Evolutionary conservation across 2,329 filamentous ascomycete genomes (phyloP).

Genomic region (Helicocarpus griseus): DNA sequence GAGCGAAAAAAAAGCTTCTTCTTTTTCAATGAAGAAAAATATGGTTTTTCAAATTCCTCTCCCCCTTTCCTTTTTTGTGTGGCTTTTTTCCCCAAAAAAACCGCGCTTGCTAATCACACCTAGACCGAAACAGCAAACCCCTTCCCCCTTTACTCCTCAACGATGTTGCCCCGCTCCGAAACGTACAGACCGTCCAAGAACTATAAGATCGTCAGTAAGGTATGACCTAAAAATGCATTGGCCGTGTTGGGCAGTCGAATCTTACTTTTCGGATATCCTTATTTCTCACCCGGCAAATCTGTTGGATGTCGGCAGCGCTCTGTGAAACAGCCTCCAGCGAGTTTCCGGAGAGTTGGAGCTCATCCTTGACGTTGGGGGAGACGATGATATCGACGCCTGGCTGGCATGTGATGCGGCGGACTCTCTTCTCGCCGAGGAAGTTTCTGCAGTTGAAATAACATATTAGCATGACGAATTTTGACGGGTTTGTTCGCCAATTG

Average conservation of each 20-base stretch:
- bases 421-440: conserved; percentile 99
- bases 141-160: conserved; percentile 44
- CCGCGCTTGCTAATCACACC: conserved; percentile 24
- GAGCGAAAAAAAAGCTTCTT: neutral
- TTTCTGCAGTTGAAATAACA: conserved; percentile 50
- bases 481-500: too few species aligned
- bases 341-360: conserved; percentile 89
- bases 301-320: conserved; percentile 97
- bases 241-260: too few species aligned
- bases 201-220: too few species aligned
- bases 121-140: conserved; percentile 25
- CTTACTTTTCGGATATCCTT: conserved; percentile 99
- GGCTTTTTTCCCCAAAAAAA: neutral
- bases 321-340: conserved; percentile 95
- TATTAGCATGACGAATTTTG: conserved; percentile 5
- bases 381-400: conserved; percentile 81
- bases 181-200: conserved; percentile 99
- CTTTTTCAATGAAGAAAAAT: neutral
- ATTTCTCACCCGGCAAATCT: conserved; percentile 98
- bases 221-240: too few species aligned
- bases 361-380: conserved; percentile 93
- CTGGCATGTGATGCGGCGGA: conserved; percentile 83
- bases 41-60: neutral
- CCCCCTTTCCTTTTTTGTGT: neutral
- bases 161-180: conserved; percentile 95